Conservation (phyloP, 2,329 filamentous ascomycete species). For the Mollisia scopiformis region DNA sequence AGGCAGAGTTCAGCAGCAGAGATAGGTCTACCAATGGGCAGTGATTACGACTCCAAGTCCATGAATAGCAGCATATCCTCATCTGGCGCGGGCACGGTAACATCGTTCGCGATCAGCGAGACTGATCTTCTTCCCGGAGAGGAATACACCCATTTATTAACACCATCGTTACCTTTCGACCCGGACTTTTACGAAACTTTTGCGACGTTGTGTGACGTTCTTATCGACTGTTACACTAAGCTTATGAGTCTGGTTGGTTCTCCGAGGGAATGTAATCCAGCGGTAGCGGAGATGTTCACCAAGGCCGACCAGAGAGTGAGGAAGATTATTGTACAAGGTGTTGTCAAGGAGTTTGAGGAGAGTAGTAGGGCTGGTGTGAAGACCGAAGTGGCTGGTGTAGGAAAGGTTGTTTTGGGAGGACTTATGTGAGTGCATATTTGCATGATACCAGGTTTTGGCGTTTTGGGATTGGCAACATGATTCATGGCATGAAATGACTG, state of each 20-base stretch:
- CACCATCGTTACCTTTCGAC: slow-evolving; percentile 91
- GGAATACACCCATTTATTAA: slow-evolving; percentile 86
- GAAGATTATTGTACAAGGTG: slow-evolving; percentile 85
- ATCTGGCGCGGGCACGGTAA: slow-evolving; percentile 38
- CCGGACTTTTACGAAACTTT: slow-evolving; percentile 98
- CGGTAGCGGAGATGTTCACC: slow-evolving; percentile 80
- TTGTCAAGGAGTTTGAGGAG: slow-evolving; percentile 94
- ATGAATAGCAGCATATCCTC: slow-evolving; percentile 42
- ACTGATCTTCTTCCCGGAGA: slow-evolving; percentile 77
- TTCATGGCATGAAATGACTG: slow-evolving; percentile 21
- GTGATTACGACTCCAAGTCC: slow-evolving; percentile 49
- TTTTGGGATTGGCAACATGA: slow-evolving; percentile 15
- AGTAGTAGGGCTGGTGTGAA: slow-evolving; percentile 75
- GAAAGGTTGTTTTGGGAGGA: slow-evolving; percentile 86
- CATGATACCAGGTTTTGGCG: neutral
- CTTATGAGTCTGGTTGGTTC: slow-evolving; percentile 76
- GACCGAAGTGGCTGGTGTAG: slow-evolving; percentile 81
- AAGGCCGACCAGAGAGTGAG: slow-evolving; percentile 87
- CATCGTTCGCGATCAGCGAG: slow-evolving; percentile 57
- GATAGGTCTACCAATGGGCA: slow-evolving; percentile 56
- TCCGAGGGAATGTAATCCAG: slow-evolving; percentile 70
- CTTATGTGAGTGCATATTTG: slow-evolving; percentile 58
- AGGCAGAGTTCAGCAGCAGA: slow-evolving; percentile 63
- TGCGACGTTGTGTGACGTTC: slow-evolving; percentile 89
- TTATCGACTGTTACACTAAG: slow-evolving; percentile 88